Conservation (phyloP, 2,329 filamentous ascomycete species). For the Fusarium keratoplasticum region DNA sequence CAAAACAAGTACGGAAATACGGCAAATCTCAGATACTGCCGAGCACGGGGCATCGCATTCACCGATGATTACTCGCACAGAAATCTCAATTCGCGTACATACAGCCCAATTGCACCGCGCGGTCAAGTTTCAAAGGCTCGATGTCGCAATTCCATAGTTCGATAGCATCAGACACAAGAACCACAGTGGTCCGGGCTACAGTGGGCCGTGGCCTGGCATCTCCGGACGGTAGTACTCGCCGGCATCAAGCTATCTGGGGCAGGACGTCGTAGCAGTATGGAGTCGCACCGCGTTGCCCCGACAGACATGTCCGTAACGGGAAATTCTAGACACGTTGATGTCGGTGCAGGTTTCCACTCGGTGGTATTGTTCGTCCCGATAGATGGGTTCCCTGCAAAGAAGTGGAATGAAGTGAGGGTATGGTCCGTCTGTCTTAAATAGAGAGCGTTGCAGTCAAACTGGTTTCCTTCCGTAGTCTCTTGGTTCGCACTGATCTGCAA, state of each 20-base stretch:
- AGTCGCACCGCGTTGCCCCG: not conserved
- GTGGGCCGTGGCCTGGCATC: not conserved
- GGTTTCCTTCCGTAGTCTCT: not conserved
- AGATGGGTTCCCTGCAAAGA: not conserved
- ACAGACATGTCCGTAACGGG: not conserved
- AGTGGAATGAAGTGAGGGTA: not conserved
- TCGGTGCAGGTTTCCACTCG: not conserved
- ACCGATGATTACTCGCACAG: not conserved
- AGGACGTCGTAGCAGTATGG: not conserved
- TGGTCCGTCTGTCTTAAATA: not conserved
- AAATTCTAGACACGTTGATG: not conserved
- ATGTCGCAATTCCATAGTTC: slow-evolving; percentile 11
- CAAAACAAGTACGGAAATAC: not conserved
- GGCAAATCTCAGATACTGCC: not conserved
- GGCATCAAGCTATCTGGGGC: not conserved
- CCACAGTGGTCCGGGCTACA: not conserved
- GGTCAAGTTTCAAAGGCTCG: not conserved
- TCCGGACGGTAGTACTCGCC: not conserved
- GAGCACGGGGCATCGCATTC: not conserved
- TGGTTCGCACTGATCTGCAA: not conserved
- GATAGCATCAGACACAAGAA: slow-evolving; percentile 6
- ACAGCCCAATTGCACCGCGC: not conserved
- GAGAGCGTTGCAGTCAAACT: not conserved
- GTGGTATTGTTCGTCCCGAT: not conserved
- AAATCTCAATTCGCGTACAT: not conserved